Evolutionary conservation across 768 basidiomycete species (phyloP).

Genomic region (Gloeophyllum trabeum): DNA sequence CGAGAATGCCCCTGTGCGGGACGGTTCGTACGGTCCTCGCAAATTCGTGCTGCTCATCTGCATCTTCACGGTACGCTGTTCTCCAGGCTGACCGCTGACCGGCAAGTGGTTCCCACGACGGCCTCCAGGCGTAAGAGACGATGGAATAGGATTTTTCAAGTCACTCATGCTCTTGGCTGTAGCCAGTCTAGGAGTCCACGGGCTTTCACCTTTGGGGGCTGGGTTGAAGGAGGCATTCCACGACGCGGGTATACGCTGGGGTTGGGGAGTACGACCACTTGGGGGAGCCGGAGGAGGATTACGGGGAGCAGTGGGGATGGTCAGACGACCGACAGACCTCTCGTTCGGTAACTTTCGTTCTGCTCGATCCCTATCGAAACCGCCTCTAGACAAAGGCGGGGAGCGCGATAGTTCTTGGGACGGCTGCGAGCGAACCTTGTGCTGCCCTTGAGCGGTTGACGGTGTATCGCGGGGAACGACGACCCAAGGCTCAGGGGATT

Average conservation of each 20-base stretch:
- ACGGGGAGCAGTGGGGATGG: constrained; percentile 13
- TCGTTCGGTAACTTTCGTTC: not conserved
- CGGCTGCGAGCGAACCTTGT: not conserved
- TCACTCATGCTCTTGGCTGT: too few species aligned
- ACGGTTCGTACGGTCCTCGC: too few species aligned
- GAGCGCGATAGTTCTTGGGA: not conserved
- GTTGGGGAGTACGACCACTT: constrained; percentile 9
- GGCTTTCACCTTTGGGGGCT: constrained; percentile 6
- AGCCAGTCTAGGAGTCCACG: too few species aligned
- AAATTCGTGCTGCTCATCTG: too few species aligned
- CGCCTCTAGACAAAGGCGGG: too few species aligned
- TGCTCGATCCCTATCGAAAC: constrained; percentile 2
- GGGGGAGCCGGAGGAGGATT: constrained; percentile 8
- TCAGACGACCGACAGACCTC: constrained; percentile 1
- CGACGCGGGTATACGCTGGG: constrained; percentile 30
- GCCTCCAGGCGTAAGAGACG: too few species aligned
- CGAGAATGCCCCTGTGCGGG: too few species aligned
- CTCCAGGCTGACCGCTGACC: too few species aligned
- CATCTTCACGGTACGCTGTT: too few species aligned
- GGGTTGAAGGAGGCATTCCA: constrained; percentile 44
- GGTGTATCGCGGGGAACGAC: not conserved
- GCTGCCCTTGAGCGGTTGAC: not conserved
- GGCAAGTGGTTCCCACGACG: too few species aligned
- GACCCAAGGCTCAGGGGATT: constrained; percentile 3
- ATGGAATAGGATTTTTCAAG: too few species aligned